A percentile compares a stretch with the other conserved stretches of the same genome.
Conservation (phyloP, 768 basidiomycete genomes). For the Auriculariales sp. region DNA sequence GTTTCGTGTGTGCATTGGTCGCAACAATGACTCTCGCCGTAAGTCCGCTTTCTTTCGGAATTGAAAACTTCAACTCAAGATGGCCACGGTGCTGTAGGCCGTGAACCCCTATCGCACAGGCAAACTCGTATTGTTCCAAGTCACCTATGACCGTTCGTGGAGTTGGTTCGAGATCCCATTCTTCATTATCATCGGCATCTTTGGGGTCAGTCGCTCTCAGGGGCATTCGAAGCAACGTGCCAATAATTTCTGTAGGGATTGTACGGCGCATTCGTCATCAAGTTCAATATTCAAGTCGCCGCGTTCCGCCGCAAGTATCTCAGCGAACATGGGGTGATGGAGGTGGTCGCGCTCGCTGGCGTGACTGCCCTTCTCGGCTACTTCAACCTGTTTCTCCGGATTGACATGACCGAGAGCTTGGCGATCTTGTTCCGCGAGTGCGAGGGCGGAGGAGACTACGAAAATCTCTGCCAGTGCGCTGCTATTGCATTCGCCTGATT, state of each 20-base stretch:
- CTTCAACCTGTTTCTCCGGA: slow-evolving; percentile 84
- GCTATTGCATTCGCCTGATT: too few species aligned
- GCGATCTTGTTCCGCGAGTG: slow-evolving; percentile 92
- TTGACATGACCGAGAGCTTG: slow-evolving; percentile 97
- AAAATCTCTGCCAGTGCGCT: slow-evolving; percentile 93
- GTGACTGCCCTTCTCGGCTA: slow-evolving; percentile 88
- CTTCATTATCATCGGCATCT: slow-evolving; percentile 88
- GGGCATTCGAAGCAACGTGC: too few species aligned
- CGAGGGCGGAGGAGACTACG: slow-evolving; percentile 77
- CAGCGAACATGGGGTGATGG: slow-evolving; percentile 67
- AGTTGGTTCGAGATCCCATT: slow-evolving; percentile 98
- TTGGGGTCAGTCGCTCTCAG: too few species aligned
- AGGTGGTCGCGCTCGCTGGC: slow-evolving; percentile 76
- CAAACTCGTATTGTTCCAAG: slow-evolving; percentile 94
- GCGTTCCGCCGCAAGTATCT: slow-evolving; percentile 89
- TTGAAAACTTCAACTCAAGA: background rate
- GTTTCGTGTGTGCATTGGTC: slow-evolving; percentile 92
- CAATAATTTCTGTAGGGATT: too few species aligned
- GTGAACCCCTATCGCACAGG: slow-evolving; percentile 99
- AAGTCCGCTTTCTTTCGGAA: slow-evolving; percentile 27
- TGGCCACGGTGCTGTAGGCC: slow-evolving; percentile 32
- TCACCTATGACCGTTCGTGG: slow-evolving; percentile 96
- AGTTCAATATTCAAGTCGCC: slow-evolving; percentile 90
- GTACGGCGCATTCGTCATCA: slow-evolving; percentile 93
- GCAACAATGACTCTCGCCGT: slow-evolving; percentile 94